Evolutionary conservation across 2,329 filamentous ascomycete species (phyloP), one percentile per base, ranked within the genome.

Genomic region (Aurifilum marmelostoma): DNA sequence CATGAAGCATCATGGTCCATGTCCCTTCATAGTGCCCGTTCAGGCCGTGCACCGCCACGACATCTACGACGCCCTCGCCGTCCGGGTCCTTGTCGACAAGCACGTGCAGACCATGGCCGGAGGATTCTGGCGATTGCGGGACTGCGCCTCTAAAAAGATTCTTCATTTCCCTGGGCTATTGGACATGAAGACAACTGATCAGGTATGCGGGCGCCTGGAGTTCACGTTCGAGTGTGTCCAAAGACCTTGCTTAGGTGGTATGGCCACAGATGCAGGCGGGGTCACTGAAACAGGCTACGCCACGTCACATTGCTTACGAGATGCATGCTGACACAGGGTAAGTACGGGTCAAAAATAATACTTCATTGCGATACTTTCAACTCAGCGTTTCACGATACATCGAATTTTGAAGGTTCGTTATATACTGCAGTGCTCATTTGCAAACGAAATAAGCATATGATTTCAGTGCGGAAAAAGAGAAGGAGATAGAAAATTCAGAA

Each of bases 41-140:
- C 29, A 54, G 59, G 27, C 58, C 65, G 27, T 66, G 64, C 14
- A 66, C 64, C 21, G 64, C 64, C 47, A 66, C 64, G 29, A 66
- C 34, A 32, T 66, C 64, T 8, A 66, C 64, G 12, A 66, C 34
- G 29, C 52, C 52, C 29, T 59, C 50, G 18, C 32, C 64, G 32
- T 66, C 64, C 29, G 50, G 29, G 29, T 58, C 54, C 54, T 66
- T 66, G 34, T 66, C 54, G n/a, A 60, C 52, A 8, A 66, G 54
- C 37, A 60, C 54, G 24, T 66, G 52, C 18, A 66, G 50, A 16
- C 64, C 64, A 47, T 66, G 24, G 43, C 47, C 47, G 29, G 24
- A 6, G n/a, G 37, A 47, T 24, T 63, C 21, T 43, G 61, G 11
- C 24, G 52, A 32, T 29, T 29, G 52, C 61, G 61, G 18, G 6